These are phyloP conservation scores for Bruguiera gymnorhiza DNA, from an alignment of 345 rosid species.

Conservation along the genomic window DNA sequence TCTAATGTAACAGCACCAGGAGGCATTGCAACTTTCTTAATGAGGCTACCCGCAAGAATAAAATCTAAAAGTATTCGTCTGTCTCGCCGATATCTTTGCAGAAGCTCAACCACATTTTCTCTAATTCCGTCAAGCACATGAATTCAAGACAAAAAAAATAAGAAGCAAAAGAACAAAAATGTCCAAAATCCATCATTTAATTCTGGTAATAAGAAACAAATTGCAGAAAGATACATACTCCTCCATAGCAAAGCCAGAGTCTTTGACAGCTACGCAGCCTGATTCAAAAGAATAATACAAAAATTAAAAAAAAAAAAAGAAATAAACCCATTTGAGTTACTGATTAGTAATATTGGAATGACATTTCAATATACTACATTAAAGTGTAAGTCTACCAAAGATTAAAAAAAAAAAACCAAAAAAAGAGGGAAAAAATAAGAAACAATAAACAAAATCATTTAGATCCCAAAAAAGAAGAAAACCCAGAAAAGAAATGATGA, in stretches of 20 bases:
- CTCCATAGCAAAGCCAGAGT: constrained; percentile 17
- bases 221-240: constrained; percentile 14
- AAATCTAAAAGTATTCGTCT: constrained; percentile 76
- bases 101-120: constrained; percentile 67
- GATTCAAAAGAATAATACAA: too few species aligned
- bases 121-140: constrained; percentile 31
- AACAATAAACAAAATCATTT: too few species aligned
- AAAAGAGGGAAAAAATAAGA: too few species aligned
- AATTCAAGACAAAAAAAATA: not conserved
- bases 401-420: too few species aligned
- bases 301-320: too few species aligned
- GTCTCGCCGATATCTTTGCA: constrained; percentile 89
- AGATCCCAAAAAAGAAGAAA: not conserved
- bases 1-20: constrained; percentile 96
- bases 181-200: not conserved
- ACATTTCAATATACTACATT: too few species aligned
- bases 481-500: not conserved
- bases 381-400: too few species aligned
- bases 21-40: constrained; percentile 94
- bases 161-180: not conserved
- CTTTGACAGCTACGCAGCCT: too few species aligned
- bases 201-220: not conserved
- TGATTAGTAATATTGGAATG: too few species aligned
- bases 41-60: constrained; percentile 75
- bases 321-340: too few species aligned